These are phyloP conservation scores for Pichia norvegensis DNA, from an alignment of 1,139 yeast genomes.

Conservation along the genomic window DNA sequence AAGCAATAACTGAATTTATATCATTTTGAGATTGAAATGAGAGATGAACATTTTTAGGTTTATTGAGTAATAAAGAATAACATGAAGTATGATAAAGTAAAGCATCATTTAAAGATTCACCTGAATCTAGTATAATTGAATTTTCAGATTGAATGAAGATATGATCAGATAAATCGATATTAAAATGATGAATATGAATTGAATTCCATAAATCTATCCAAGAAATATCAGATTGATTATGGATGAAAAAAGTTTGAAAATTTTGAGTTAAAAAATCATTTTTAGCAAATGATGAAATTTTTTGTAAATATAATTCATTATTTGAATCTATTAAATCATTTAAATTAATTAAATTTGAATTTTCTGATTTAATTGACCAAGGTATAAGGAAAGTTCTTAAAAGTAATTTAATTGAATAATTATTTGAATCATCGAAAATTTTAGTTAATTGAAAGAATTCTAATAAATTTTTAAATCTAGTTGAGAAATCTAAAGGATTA, in stretches of 20 bases:
- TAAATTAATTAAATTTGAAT: not conserved
- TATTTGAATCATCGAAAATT: slow-evolving; percentile 3
- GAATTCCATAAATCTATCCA: slow-evolving; percentile 15
- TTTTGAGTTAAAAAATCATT: slow-evolving; percentile 3
- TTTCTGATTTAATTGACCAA: not conserved
- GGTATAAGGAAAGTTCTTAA: slow-evolving; percentile 5
- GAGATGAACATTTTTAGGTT: slow-evolving; percentile 6
- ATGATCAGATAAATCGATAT: slow-evolving; percentile 7
- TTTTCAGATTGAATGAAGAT: slow-evolving; percentile 9
- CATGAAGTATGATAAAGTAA: slow-evolving; percentile 10
- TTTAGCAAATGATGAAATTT: not conserved
- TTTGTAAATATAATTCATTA: slow-evolving; percentile 1
- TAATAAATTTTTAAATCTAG: slow-evolving; percentile 34
- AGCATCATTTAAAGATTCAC: slow-evolving; percentile 8
- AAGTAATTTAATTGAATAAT: slow-evolving; percentile 1
- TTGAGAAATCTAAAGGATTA: slow-evolving; percentile 28
- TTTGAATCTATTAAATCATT: not conserved
- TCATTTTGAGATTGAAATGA: slow-evolving; percentile 11
- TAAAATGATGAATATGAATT: slow-evolving; percentile 1
- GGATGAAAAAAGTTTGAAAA: slow-evolving; percentile 6
- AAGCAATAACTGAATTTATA: slow-evolving; percentile 9
- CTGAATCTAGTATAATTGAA: slow-evolving; percentile 10
- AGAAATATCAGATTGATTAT: slow-evolving; percentile 2
- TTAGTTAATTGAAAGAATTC: slow-evolving; percentile 29
- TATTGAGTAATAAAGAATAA: slow-evolving; percentile 6